Conservation (phyloP, 768 basidiomycete genomes). For the Calocera viscosa region DNA sequence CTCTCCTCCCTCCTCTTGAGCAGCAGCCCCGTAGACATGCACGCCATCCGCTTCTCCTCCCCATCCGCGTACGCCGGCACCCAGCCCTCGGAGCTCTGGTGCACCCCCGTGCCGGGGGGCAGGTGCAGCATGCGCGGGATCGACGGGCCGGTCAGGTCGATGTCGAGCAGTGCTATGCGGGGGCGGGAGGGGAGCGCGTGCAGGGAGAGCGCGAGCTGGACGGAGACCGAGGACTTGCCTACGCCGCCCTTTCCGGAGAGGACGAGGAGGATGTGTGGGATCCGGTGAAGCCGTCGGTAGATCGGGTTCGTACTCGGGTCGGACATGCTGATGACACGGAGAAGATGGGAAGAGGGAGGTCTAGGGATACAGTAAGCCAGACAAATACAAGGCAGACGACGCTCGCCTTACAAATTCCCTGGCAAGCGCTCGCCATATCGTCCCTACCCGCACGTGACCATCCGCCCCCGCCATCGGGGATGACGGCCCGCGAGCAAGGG, state of each 20-base stretch:
- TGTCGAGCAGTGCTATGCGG: conserved; percentile 79
- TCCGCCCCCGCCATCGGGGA: too few relatives aligned
- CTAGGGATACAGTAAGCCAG: too few relatives aligned
- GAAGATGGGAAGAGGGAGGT: background rate
- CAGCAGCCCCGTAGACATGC: conserved; percentile 96
- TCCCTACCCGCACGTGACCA: too few relatives aligned
- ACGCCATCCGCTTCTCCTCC: conserved; percentile 55
- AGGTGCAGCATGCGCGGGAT: conserved; percentile 81
- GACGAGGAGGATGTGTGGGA: conserved; percentile 68
- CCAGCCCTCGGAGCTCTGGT: conserved; percentile 93
- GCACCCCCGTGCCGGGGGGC: conserved; percentile 39
- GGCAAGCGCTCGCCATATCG: too few relatives aligned
- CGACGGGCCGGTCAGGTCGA: conserved; percentile 89
- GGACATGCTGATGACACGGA: background rate
- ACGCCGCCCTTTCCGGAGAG: conserved; percentile 94
- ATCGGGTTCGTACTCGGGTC: background rate
- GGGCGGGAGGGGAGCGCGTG: conserved; percentile 52
- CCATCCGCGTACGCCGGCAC: conserved; percentile 95
- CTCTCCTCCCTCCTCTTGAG: conserved; percentile 82
- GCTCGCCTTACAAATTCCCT: too few relatives aligned
- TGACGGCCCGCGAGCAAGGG: too few relatives aligned
- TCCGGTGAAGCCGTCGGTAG: background rate
- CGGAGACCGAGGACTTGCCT: conserved; percentile 92
- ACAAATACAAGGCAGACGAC: too few relatives aligned
- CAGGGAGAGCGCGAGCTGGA: conserved; percentile 82